Conservation (phyloP, 495 filamentous ascomycete species). For the Aspergillus indologenus region DNA sequence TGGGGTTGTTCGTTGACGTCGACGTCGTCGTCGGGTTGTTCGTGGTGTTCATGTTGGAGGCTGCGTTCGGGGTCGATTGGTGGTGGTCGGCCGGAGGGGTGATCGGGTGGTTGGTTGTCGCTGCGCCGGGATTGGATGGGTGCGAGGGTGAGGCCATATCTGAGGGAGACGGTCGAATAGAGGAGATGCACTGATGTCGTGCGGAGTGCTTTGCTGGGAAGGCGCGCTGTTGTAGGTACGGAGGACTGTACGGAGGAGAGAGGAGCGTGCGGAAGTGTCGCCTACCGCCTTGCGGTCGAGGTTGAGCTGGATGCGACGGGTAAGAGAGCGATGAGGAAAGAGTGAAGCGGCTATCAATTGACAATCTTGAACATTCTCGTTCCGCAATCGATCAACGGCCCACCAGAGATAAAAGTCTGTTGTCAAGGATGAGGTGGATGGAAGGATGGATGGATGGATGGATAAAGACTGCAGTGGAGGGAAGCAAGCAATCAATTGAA, state of each 20-base stretch:
- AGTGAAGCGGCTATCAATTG: too few relatives aligned
- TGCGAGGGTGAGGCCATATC: slow-evolving; percentile 40
- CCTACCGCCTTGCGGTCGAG: background rate
- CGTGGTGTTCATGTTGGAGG: slow-evolving; percentile 13
- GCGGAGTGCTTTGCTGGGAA: slow-evolving; percentile 1
- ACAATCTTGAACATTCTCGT: too few relatives aligned
- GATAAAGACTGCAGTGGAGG: background rate
- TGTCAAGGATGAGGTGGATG: too few relatives aligned
- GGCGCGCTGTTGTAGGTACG: background rate
- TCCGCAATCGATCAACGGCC: too few relatives aligned
- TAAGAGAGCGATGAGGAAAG: background rate
- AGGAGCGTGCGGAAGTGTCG: background rate
- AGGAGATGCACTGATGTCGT: background rate
- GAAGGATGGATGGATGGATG: background rate
- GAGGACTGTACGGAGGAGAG: too few relatives aligned
- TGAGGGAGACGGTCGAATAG: background rate
- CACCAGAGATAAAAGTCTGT: too few relatives aligned
- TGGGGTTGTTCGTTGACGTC: slow-evolving; percentile 21
- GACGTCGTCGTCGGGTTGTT: slow-evolving; percentile 21
- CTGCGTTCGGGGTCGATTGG: slow-evolving; percentile 11
- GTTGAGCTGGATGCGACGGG: too few relatives aligned
- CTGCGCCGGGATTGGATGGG: slow-evolving; percentile 27
- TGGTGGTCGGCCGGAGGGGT: slow-evolving; percentile 44
- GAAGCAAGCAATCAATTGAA: too few relatives aligned
- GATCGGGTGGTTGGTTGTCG: slow-evolving; percentile 39